Base-by-base conservation (phyloP, 139 green algal genomes). In the Haematococcus sp. region DNA sequence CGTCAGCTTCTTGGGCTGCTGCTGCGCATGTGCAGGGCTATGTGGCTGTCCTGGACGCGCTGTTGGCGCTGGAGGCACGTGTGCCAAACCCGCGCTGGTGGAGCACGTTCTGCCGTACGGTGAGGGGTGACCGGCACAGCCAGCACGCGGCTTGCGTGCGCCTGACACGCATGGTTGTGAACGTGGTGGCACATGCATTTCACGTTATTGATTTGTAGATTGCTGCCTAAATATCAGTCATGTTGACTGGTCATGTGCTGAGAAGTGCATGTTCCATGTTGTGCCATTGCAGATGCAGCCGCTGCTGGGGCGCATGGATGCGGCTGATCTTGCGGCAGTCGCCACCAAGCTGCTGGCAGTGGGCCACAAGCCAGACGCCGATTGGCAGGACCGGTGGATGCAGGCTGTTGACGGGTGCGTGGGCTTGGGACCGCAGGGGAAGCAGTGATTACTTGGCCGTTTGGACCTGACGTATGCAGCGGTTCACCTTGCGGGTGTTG, bases 281-380 rank as follows among this genome's bases (percentile, higher is more conserved):
- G 40, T 49, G 40, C 11, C 25, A 9, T 34, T 22, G 58, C 58
- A 65, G 58, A 34, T 34, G 17, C n/a, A 33, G 25, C 58, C 58
- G 9, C 23, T 40, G 58, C 58, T 65, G 11, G 25, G n/a, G 11
- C 11, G 58, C 25, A 65, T 65, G 58, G 23, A 34, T 11, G 58
- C 58, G 4, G n/a, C 58, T 33, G 17, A 28, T 34, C n/a, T 65
- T 22, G 30, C 58, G 2, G 28, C 58, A 33, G 22, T 34, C 15
- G 58, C 58, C 11, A 65, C 30, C n/a, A 30, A 30, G 11, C 25
- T 65, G 23, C n/a, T 30, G n/a, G n/a, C 28, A 30, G 30, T 65
- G 58, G 58, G 58, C 23, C 58, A 65, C 58, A 65, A 19, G 11
- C 58, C 58, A 40, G 58, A 65, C n/a, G 58, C 22, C 3, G 58